Evolutionary conservation across 2,329 filamentous ascomycete species (phyloP).

Genomic region (Meredithiella fracta): DNA sequence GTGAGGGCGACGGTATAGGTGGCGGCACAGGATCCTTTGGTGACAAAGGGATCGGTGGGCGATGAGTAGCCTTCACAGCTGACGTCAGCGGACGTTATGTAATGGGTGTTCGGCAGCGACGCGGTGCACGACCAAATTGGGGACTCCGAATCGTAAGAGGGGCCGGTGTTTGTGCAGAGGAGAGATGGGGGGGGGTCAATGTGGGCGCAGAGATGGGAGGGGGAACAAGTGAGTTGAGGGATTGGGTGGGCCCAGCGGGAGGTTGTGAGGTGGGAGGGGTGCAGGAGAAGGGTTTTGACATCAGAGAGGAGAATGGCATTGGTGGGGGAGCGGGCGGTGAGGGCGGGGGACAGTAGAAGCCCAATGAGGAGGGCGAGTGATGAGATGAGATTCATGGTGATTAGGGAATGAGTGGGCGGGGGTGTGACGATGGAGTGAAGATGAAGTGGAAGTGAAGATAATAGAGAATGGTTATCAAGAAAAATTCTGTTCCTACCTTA

Average conservation of each 20-base stretch:
- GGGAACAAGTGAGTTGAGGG: slow-evolving; percentile 65
- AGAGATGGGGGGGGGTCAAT: slow-evolving; percentile 52
- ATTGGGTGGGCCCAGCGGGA: slow-evolving; percentile 60
- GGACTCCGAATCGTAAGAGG: slow-evolving; percentile 62
- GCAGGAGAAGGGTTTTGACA: slow-evolving; percentile 66
- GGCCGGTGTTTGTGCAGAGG: slow-evolving; percentile 77
- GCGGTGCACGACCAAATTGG: slow-evolving; percentile 81
- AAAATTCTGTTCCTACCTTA: no score
- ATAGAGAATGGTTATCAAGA: no score
- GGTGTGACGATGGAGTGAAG: no score
- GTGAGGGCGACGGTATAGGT: slow-evolving; percentile 75
- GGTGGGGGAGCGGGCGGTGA: background rate
- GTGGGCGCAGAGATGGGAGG: slow-evolving; percentile 44
- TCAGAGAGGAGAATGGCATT: slow-evolving; percentile 41
- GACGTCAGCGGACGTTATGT: slow-evolving; percentile 74
- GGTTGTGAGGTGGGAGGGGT: slow-evolving; percentile 46
- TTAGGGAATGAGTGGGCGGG: no score
- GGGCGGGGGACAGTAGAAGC: background rate
- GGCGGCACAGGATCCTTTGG: slow-evolving; percentile 84
- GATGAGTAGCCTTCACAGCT: slow-evolving; percentile 75
- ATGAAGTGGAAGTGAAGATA: no score
- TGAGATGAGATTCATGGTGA: no score
- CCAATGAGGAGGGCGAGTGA: background rate
- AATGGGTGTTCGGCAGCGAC: slow-evolving; percentile 41
- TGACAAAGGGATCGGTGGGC: slow-evolving; percentile 65